Evolutionary conservation across 2,329 filamentous ascomycete genomes (phyloP).

Genomic region (Cordyceps fumosorosea): DNA sequence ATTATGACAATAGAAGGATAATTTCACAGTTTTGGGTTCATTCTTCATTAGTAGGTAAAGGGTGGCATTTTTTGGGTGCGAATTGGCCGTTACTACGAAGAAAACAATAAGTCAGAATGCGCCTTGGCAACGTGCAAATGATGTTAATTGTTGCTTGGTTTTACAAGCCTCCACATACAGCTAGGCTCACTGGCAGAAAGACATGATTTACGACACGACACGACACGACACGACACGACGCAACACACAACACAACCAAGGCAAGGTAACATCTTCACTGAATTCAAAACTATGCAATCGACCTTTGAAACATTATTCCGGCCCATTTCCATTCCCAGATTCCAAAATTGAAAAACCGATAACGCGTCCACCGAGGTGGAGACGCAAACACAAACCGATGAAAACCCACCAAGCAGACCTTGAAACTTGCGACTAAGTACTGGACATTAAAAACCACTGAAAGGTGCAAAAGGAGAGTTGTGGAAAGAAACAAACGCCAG

Average conservation of each 20-base stretch:
- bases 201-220: background rate
- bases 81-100: no score
- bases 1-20: background rate
- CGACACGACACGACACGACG: background rate
- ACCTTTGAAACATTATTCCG: conserved; percentile 5
- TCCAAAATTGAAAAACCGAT: background rate
- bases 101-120: no score
- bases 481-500: conserved; percentile 3
- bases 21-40: no score
- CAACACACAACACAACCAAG: background rate
- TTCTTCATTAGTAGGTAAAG: no score
- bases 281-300: conserved; percentile 10
- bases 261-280: background rate
- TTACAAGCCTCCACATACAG: no score
- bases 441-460: background rate
- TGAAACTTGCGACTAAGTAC: background rate
- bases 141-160: no score
- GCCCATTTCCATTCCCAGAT: background rate
- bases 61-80: no score
- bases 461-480: background rate
- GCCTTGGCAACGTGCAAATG: no score
- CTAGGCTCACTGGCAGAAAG: background rate
- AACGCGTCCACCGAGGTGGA: background rate
- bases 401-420: background rate
- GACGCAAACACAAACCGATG: background rate